These are phyloP conservation scores for Ganoderma sp. DNA, from an alignment of 1,284 basidiomycete species.

Conservation along the genomic window DNA sequence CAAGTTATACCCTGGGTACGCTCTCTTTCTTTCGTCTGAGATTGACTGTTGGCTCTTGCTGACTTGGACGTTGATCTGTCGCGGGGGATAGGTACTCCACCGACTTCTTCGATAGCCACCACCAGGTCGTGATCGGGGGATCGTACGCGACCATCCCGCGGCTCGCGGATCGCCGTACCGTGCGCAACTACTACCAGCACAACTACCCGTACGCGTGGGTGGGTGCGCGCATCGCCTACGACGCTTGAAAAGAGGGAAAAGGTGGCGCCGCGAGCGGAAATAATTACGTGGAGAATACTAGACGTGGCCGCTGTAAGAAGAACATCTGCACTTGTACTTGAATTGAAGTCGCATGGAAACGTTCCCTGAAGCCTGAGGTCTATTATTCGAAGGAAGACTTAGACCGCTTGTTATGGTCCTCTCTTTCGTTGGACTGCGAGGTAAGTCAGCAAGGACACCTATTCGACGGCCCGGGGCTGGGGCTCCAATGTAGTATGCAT, in stretches of 20 bases:
- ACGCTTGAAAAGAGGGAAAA: constrained; percentile 40
- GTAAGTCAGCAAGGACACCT: too few relatives aligned
- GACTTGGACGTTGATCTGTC: constrained; percentile 20
- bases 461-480: too few relatives aligned
- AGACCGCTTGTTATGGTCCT: too few relatives aligned
- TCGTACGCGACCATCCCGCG: constrained; percentile 89
- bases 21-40: constrained; percentile 12
- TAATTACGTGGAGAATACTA: not conserved
- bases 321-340: not conserved
- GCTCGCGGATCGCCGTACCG: constrained; percentile 74
- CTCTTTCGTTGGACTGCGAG: too few relatives aligned
- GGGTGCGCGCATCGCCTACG: constrained; percentile 77
- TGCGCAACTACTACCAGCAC: constrained; percentile 87
- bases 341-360: too few relatives aligned
- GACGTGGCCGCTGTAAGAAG: constrained; percentile 8
- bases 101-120: constrained; percentile 90
- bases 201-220: constrained; percentile 80
- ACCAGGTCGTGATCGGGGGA: constrained; percentile 87
- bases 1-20: constrained; percentile 81
- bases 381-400: too few relatives aligned
- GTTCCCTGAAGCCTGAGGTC: too few relatives aligned
- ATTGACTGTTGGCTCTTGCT: not conserved
- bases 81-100: constrained; percentile 67
- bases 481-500: too few relatives aligned
- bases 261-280: not conserved